Conservation (phyloP, 805 yeast genomes). For the Cyberlindnera sargentensis region DNA sequence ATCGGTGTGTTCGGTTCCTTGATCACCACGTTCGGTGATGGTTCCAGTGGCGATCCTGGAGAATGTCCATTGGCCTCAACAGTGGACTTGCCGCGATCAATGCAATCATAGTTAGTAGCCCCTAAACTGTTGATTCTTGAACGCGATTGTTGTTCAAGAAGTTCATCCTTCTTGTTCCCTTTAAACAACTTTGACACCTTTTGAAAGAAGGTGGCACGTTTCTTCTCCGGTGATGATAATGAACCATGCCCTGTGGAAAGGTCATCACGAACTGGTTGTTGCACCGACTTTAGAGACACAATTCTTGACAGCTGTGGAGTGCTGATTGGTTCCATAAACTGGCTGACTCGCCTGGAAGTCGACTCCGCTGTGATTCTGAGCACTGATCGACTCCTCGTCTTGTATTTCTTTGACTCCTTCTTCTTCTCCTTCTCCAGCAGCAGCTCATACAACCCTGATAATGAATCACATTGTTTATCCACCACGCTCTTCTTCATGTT, state of each 20-base stretch:
- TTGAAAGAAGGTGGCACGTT: slow-evolving; percentile 25
- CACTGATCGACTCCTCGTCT: slow-evolving; percentile 30
- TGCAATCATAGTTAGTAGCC: background rate
- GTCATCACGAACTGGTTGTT: background rate
- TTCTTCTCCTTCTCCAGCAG: slow-evolving; percentile 42
- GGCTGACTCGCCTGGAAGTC: slow-evolving; percentile 23
- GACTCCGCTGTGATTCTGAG: slow-evolving; percentile 22
- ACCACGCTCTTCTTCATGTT: slow-evolving; percentile 50
- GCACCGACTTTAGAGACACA: slow-evolving; percentile 15
- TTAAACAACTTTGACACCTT: slow-evolving; percentile 30
- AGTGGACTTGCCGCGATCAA: background rate
- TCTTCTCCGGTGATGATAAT: slow-evolving; percentile 21
- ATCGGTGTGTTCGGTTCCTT: slow-evolving; percentile 26
- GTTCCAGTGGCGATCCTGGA: background rate
- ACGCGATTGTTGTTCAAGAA: background rate
- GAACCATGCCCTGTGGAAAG: background rate
- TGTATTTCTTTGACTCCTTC: slow-evolving; percentile 24
- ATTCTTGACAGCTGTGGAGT: slow-evolving; percentile 24
- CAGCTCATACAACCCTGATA: slow-evolving; percentile 71
- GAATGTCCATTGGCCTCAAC: background rate
- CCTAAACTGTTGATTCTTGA: background rate
- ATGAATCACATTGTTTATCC: slow-evolving; percentile 56
- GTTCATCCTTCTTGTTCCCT: slow-evolving; percentile 14
- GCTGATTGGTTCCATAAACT: slow-evolving; percentile 19
- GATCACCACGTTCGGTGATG: slow-evolving; percentile 15